Evolutionary conservation across 169 alveolate species (phyloP).

Genomic region (Plasmodium ovale): DNA sequence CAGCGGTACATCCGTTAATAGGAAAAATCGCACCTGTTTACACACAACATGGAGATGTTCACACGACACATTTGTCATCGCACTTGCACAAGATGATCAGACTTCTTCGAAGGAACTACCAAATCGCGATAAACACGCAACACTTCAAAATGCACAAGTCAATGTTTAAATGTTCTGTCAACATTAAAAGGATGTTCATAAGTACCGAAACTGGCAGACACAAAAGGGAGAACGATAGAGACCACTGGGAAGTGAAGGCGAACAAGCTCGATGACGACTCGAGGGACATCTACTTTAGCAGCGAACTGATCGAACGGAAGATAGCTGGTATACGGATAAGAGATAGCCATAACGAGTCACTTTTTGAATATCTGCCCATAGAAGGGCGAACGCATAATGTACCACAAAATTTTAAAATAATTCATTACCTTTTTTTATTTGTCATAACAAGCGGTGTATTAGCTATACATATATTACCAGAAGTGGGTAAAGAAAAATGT

Average conservation of each 20-base stretch:
- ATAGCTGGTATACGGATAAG: conserved; percentile 61
- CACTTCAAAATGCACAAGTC: too few species aligned
- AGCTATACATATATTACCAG: conserved; percentile 67
- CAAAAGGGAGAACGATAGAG: not conserved
- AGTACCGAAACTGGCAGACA: not conserved
- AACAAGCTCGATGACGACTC: conserved; percentile 28
- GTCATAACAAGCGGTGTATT: conserved; percentile 62
- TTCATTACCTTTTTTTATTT: conserved; percentile 44
- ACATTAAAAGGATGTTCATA: not conserved
- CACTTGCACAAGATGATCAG: conserved; percentile 11
- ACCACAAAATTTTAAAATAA: conserved; percentile 39
- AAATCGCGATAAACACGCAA: too few species aligned
- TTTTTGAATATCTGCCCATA: conserved; percentile 65
- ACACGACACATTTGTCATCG: not conserved
- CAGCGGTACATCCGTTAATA: too few species aligned
- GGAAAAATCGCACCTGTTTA: too few species aligned
- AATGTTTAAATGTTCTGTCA: not conserved
- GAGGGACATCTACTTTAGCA: conserved; percentile 60
- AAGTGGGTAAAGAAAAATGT: conserved; percentile 31
- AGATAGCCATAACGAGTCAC: conserved; percentile 60
- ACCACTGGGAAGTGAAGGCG: too few species aligned
- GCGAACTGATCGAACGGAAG: conserved; percentile 31
- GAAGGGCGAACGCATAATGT: conserved; percentile 77
- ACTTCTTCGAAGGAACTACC: not conserved
- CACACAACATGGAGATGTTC: too few species aligned